Base-by-base conservation (phyloP, 1,139 yeast genomes). In the Starmera stellimalicola region DNA sequence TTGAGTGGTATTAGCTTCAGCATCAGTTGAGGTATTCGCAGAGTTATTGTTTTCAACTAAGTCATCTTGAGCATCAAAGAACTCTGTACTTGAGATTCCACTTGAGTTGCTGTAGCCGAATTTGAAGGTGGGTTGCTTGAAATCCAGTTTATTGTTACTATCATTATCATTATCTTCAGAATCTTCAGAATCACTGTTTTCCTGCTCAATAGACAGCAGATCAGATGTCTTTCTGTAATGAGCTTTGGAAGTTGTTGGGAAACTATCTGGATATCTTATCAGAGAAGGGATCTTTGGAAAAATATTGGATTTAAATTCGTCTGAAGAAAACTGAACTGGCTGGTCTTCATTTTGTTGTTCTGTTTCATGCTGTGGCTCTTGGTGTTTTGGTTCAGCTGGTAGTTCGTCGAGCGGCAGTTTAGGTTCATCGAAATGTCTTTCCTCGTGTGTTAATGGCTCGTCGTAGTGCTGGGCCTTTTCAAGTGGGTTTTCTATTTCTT, bases 41-140 rank as follows among this genome's bases (percentile, higher is more conserved):
- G 25, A 22, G 11, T 22, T 14, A 6, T 5, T 22, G 12, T n/a
- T n/a, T 22, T n/a, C 12, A 22, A n/a, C 8, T 14, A 22, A n/a
- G 9, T 26, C 12, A 6, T 40, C 44, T 12, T 31, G 33, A 1
- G 45, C 48, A 28, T 44, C 48, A 29, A 32, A 44, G 31, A 42
- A 42, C 28, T 43, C 41, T 9, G 29, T 6, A 18, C 22, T 33
- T 19, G 33, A 38, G 23, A n/a, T 9, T 12, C 11, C 6, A 24
- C 28, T 28, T 31, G 33, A 19, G 16, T 35, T 22, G 11, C 14
- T n/a, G 11, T n/a, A 22, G 7, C 12, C 12, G 25, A 22, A 22
- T 12, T 27, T 17, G 18, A 20, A 16, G 11, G 18, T 20, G 7
- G 12, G 16, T 18, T 9, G 16, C 12, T 22, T n/a, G 6, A 22